phyloP scores from a whole-genome alignment of 2,329 filamentous ascomycete genomes.

The Pseudopithomyces chartarum region DNA sequence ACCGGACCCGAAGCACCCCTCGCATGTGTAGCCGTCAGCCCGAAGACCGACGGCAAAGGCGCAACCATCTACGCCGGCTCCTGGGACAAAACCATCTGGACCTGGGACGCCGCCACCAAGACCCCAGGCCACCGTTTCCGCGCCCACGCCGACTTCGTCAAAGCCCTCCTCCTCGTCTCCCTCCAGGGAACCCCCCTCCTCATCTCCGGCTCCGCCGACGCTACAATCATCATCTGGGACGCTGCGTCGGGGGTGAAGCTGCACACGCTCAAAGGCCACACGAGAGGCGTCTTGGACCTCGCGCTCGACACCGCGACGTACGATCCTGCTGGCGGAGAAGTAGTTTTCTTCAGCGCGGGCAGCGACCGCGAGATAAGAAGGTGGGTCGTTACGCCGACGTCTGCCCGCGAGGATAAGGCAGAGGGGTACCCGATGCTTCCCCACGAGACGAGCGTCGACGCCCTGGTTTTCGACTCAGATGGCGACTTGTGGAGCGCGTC shows the following conservation, averaged over 20 bases:
- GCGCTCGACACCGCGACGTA: conserved; percentile 67
- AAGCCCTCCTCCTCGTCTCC: conserved; percentile 69
- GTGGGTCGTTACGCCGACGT: conserved; percentile 63
- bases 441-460: conserved; percentile 92
- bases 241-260: conserved; percentile 68
- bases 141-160: conserved; percentile 91
- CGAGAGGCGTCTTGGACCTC: conserved; percentile 79
- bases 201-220: conserved; percentile 54
- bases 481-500: conserved; percentile 91
- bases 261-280: conserved; percentile 77
- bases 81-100: conserved; percentile 94
- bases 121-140: conserved; percentile 62
- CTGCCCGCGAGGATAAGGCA: conserved; percentile 34
- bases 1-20: conserved; percentile 79
- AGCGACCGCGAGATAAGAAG: conserved; percentile 67
- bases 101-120: conserved; percentile 65
- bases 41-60: conserved; percentile 63
- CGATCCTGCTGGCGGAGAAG: conserved; percentile 32
- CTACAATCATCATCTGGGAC: conserved; percentile 75
- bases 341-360: conserved; percentile 76
- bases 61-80: conserved; percentile 84
- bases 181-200: conserved; percentile 64
- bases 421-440: conserved; percentile 66
- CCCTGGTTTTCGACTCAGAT: conserved; percentile 72
- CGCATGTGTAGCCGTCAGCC: conserved; percentile 41